Conservation (phyloP, 441 rosid genomes). For the Bocquillonia castaneifolia region DNA sequence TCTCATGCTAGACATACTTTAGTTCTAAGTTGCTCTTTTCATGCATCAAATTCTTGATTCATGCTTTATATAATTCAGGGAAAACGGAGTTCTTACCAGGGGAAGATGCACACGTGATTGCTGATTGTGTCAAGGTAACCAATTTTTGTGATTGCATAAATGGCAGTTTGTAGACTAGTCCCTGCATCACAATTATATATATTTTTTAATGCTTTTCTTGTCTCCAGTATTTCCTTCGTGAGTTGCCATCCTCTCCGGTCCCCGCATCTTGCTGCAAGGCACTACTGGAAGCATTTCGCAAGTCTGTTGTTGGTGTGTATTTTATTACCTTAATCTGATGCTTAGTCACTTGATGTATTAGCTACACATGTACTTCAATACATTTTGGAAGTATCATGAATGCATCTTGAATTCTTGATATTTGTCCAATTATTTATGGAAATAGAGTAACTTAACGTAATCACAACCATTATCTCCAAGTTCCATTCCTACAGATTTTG, state of each 20-base stretch:
- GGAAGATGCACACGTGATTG: constrained; percentile 94
- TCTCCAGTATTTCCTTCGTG: constrained; percentile 83
- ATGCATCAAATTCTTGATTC: constrained; percentile 13
- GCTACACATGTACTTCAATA: not conserved
- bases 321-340: constrained; percentile 16
- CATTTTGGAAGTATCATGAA: not conserved
- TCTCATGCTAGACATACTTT: constrained; percentile 3
- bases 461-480: not conserved
- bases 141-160: constrained; percentile 17
- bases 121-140: constrained; percentile 90
- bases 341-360: not conserved
- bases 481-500: constrained; percentile 1
- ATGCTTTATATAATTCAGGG: constrained; percentile 50
- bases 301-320: constrained; percentile 34
- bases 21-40: not conserved
- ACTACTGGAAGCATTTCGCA: constrained; percentile 89
- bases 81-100: constrained; percentile 57
- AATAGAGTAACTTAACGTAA: not conserved
- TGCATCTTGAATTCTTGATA: not conserved
- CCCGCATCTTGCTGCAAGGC: constrained; percentile 99
- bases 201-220: constrained; percentile 23
- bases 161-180: constrained; percentile 11
- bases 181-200: constrained; percentile 17
- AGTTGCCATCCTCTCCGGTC: constrained; percentile 96
- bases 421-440: not conserved